Evolutionary conservation across 805 yeast genomes (phyloP).

Genomic region (Saccharomycopsis guyanensis): DNA sequence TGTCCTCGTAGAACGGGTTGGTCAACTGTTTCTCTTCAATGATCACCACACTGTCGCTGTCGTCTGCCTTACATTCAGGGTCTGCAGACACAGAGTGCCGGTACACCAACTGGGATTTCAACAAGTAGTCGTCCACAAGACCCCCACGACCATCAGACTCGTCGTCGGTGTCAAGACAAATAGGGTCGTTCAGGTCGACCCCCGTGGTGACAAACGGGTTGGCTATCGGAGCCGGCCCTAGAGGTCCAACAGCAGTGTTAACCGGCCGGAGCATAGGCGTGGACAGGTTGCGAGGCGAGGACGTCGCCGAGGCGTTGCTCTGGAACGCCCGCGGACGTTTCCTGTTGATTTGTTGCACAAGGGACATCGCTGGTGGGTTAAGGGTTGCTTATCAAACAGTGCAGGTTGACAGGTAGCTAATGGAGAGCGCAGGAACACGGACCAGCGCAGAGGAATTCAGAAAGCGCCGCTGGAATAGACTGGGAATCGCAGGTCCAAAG

Average conservation of each 20-base stretch:
- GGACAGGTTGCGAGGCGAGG: slow-evolving; percentile 17
- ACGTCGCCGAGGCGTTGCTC: slow-evolving; percentile 20
- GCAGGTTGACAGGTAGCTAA: no score
- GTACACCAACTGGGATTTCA: no score
- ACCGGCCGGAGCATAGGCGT: slow-evolving; percentile 16
- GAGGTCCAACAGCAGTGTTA: slow-evolving; percentile 2
- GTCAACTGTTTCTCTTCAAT: slow-evolving; percentile 1
- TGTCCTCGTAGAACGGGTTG: slow-evolving; percentile 2
- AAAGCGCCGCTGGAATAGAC: no score
- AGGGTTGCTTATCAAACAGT: no score
- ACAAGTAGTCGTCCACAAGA: neutral
- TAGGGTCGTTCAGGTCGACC: slow-evolving; percentile 9
- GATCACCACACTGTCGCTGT: slow-evolving; percentile 6
- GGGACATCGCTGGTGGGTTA: slow-evolving; percentile 21
- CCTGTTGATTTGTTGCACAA: slow-evolving; percentile 28
- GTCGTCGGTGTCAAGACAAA: slow-evolving; percentile 17
- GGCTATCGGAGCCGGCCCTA: no score
- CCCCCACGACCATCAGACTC: no score
- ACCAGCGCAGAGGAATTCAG: no score
- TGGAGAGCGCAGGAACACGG: no score
- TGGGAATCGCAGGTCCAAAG: no score
- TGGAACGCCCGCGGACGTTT: slow-evolving; percentile 32
- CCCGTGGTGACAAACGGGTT: slow-evolving; percentile 12
- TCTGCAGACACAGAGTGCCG: no score
- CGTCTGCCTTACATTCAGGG: neutral